A percentile compares a stretch with the other conserved stretches of the same genome.
These are phyloP conservation scores for Moricandia arvensis DNA, from an alignment of 345 rosid genomes.

Conservation along the genomic window DNA sequence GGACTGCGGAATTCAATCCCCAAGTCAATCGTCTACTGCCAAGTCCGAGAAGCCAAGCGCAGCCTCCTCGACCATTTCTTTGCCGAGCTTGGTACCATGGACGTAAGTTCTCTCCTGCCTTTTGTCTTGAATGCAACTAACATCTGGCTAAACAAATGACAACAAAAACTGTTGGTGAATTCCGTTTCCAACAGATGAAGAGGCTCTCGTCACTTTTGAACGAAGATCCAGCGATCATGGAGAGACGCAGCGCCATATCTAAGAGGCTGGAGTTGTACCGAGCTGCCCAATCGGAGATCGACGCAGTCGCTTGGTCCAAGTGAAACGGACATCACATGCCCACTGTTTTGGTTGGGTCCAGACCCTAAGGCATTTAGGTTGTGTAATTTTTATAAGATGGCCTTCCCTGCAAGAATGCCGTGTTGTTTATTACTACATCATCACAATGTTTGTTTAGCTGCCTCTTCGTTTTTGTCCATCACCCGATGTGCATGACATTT, in stretches of 20 bases:
- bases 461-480: conserved; percentile 6
- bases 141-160: not conserved
- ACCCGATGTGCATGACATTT: not conserved
- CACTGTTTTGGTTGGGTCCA: conserved; percentile 12
- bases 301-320: conserved; percentile 95
- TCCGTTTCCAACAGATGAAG: conserved; percentile 58
- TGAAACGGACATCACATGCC: conserved; percentile 22
- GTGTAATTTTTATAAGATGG: conserved; percentile 19
- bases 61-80: conserved; percentile 91
- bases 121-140: not conserved
- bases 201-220: conserved; percentile 75
- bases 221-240: conserved; percentile 98
- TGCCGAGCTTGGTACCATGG: conserved; percentile 89
- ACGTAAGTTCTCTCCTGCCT: conserved; percentile 44
- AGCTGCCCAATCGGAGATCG: conserved; percentile 92
- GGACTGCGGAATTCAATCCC: conserved; percentile 90
- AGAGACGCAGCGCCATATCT: conserved; percentile 77
- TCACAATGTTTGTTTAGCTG: conserved; percentile 9
- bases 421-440: conserved; percentile 9
- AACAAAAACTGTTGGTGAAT: not conserved
- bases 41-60: conserved; percentile 96
- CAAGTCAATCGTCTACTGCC: conserved; percentile 89
- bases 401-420: not conserved
- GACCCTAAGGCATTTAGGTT: conserved; percentile 1
- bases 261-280: conserved; percentile 92